phyloP scores from a whole-genome alignment of 1,139 yeast species.

The Suhomyces anneliseae region DNA sequence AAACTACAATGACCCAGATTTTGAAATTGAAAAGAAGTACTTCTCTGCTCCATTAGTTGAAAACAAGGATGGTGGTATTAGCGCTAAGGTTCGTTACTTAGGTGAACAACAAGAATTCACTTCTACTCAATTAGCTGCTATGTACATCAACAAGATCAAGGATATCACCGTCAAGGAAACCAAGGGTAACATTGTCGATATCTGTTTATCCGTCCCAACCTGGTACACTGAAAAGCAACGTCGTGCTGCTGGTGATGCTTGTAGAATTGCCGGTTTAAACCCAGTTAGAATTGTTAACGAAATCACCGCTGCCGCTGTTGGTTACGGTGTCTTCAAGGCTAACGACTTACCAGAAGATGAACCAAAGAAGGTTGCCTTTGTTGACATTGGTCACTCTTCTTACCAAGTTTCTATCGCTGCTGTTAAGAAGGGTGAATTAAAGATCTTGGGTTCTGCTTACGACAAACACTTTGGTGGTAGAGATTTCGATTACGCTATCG shows the following conservation, averaged over 20 bases:
- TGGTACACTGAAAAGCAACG: slow-evolving; percentile 98
- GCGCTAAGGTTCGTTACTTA: slow-evolving; percentile 80
- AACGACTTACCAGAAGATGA: slow-evolving; percentile 92
- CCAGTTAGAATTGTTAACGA: slow-evolving; percentile 98
- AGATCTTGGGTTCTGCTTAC: slow-evolving; percentile 86
- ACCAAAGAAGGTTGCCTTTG: slow-evolving; percentile 85
- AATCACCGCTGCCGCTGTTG: slow-evolving; percentile 97
- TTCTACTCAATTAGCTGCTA: slow-evolving; percentile 88
- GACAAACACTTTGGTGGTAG: slow-evolving; percentile 99
- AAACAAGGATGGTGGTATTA: slow-evolving; percentile 70
- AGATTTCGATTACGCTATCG: slow-evolving; percentile 89
- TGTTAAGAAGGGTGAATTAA: slow-evolving; percentile 94
- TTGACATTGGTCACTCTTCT: slow-evolving; percentile 96
- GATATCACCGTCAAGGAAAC: slow-evolving; percentile 78
- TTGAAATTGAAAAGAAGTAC: slow-evolving; percentile 70
- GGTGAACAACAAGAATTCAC: slow-evolving; percentile 80
- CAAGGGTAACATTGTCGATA: slow-evolving; percentile 77
- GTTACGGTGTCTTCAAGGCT: slow-evolving; percentile 97
- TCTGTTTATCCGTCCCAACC: slow-evolving; percentile 92
- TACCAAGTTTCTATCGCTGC: slow-evolving; percentile 90
- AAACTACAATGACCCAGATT: slow-evolving; percentile 72
- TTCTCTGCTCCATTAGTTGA: slow-evolving; percentile 70
- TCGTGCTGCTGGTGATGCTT: slow-evolving; percentile 95
- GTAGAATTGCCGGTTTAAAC: slow-evolving; percentile 93
- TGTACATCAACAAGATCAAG: slow-evolving; percentile 91